Evolutionary conservation across 345 rosid genomes (phyloP).

Genomic region (Linum usitatissimum): DNA sequence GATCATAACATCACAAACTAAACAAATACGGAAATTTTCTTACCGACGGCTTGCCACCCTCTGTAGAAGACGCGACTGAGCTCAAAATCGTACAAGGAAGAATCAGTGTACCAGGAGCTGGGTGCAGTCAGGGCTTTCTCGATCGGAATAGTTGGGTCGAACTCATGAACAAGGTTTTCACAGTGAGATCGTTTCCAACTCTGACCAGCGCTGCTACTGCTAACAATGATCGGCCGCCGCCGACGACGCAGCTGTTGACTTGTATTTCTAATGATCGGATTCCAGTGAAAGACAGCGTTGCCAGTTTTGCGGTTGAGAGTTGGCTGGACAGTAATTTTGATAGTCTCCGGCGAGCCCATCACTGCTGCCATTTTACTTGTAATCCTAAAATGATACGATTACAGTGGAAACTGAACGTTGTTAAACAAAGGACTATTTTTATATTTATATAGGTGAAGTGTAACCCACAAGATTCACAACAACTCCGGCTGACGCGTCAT

Average conservation of each 20-base stretch:
- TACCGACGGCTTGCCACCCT: slow-evolving; percentile 89
- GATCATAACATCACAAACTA: background rate
- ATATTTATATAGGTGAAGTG: too few relatives aligned
- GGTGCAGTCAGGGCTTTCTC: slow-evolving; percentile 73
- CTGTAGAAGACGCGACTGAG: slow-evolving; percentile 58
- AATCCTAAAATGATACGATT: too few relatives aligned
- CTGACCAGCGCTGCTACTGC: background rate
- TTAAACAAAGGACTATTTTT: background rate
- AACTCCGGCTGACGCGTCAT: background rate
- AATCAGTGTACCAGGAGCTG: slow-evolving; percentile 75
- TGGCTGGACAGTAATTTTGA: background rate
- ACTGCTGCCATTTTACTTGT: background rate
- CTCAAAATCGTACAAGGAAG: slow-evolving; percentile 43
- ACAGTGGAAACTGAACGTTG: too few relatives aligned
- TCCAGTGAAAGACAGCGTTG: background rate
- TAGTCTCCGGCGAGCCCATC: background rate
- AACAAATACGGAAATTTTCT: slow-evolving; percentile 10
- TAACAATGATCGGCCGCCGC: background rate
- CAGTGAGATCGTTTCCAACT: background rate
- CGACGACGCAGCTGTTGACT: background rate
- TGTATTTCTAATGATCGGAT: background rate
- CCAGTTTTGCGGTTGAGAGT: background rate
- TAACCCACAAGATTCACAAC: too few relatives aligned
- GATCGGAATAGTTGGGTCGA: slow-evolving; percentile 52
- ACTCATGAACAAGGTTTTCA: slow-evolving; percentile 29